Base-by-base conservation (phyloP, 2,329 filamentous ascomycete genomes). In the Aspergillus floridensis region DNA sequence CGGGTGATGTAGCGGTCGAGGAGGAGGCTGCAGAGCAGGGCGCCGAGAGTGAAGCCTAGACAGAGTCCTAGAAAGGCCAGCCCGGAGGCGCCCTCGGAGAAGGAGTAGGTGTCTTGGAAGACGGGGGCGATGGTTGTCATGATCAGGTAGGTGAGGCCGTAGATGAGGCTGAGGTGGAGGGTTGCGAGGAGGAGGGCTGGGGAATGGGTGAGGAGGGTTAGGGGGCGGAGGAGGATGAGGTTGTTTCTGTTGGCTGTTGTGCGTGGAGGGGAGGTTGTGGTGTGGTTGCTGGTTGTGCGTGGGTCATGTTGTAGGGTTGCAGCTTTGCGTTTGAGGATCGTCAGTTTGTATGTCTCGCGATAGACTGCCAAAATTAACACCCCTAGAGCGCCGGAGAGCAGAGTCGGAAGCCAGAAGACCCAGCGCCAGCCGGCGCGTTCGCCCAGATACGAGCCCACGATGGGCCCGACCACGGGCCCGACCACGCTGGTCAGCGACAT, bases 101-200 rank as follows among this genome's bases (percentile, higher is more conserved):
- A 35, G 21, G 7, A 19, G 31, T 57, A 31, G 8, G 11, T 2
- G 19, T 29, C 54, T 7, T 35, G 22, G 19, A 49, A n/a, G 26
- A 50, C 47, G 5, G 29, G 19, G 16, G 38, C 35, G 16, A 51
- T 46, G 24, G 57, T 63, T 8, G 63, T 57, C 47, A 65, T 60
- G 8, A 63, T 44, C 6, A 65, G 56, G 24, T 65, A 65, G 3
- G 49, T 53, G 52, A 59, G 59, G 5, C 63, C 63, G 46, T 61
- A 65, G 6, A 63, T 59, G 11, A 63, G 47, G 14, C 52, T 59
- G 29, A 57, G 58, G 26, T 63, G 62, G 5, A 62, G 31, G 1
- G 61, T 53, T 12, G 60, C 22, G 0, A 49, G 53, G 6, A 53
- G 53, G 0, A 65, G 52, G 4, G 63, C 50, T 8, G 63, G 61